Base-by-base conservation (phyloP, 2,329 filamentous ascomycete genomes). In the Aspergillus floridensis region DNA sequence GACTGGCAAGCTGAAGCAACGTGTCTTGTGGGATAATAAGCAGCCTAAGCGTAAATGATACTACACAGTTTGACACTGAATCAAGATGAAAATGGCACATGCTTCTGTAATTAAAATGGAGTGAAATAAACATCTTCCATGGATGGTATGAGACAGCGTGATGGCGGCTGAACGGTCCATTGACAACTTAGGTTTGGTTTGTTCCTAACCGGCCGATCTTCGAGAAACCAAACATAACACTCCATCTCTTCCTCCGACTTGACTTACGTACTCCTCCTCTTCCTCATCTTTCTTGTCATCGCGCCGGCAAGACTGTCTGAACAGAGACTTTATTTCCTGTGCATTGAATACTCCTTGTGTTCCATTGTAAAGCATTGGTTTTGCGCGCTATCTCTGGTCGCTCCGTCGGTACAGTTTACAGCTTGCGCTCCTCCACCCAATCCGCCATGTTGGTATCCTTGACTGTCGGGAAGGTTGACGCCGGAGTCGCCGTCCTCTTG, bases 391-490 rank as follows among this genome's bases (percentile, higher is more conserved):
- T 44, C 16, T 19, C 38, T 44, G 16, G 16, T 16, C n/a, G 38
- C 38, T 19, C 16, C 19, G 14, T 19, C 38, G 16, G 38, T 44
- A n/a, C 38, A 16, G 22, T 55, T 35, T 48, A 56, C 38, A 54
- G 50, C 60, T 44, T 53, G 56, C 55, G 49, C 55, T 56, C 49
- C 35, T 49, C 26, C 48, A 46, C 54, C 26, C 22, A 14, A 24
- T 38, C 58, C 66, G 84, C 75, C 53, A 98, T 99, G 95, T 85
- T 98, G 73, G 91, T 99, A 79, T 98, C 95, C 67, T 85, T 99
- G 74, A 98, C 93, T 53, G 95, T 99, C 78, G 95, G 95, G 82
- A 99, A 99, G 82, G 95, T 99, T 79, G 95, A 99, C 79, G 95
- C 95, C 71, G 95, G 95, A 79, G 93, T 99, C 74, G 96, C 95